Conservation (phyloP, 495 filamentous ascomycete species). For the Podospora comata region DNA sequence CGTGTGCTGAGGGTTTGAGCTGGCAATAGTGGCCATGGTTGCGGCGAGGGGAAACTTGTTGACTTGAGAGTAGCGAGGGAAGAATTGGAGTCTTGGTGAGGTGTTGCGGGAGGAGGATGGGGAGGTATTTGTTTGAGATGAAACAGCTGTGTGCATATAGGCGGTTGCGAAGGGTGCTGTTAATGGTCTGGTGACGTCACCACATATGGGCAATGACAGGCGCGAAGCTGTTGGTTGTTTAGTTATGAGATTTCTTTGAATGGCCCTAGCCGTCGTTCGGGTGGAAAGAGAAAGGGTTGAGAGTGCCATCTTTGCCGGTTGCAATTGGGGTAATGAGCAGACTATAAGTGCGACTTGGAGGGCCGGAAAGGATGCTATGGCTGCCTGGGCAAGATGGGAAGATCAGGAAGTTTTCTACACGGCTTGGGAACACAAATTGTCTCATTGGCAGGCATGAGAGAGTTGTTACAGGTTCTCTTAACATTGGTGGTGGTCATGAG, state of each 20-base stretch:
- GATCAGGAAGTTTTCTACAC: not conserved
- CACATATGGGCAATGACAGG: not conserved
- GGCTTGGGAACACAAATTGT: not conserved
- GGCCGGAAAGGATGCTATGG: not conserved
- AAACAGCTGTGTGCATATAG: not conserved
- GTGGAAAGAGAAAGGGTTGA: not conserved
- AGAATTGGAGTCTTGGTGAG: not conserved
- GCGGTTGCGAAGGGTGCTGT: not conserved
- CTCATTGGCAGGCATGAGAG: not conserved
- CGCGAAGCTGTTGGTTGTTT: not conserved
- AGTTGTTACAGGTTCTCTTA: not conserved
- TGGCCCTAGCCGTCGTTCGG: not conserved
- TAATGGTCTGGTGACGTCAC: not conserved
- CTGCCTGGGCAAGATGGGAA: not conserved
- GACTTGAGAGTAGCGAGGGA: not conserved
- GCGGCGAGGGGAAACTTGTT: not conserved
- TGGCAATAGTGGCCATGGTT: constrained; percentile 11
- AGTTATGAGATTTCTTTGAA: not conserved
- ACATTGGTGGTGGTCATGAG: not conserved
- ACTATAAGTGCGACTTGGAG: not conserved
- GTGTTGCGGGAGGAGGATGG: not conserved
- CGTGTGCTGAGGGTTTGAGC: constrained; percentile 30
- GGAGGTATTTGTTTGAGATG: not conserved
- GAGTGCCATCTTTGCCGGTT: not conserved
- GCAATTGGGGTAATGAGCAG: not conserved